Conservation (phyloP, 1,139 yeast genomes). For the Geotrichum carabidarum region DNA sequence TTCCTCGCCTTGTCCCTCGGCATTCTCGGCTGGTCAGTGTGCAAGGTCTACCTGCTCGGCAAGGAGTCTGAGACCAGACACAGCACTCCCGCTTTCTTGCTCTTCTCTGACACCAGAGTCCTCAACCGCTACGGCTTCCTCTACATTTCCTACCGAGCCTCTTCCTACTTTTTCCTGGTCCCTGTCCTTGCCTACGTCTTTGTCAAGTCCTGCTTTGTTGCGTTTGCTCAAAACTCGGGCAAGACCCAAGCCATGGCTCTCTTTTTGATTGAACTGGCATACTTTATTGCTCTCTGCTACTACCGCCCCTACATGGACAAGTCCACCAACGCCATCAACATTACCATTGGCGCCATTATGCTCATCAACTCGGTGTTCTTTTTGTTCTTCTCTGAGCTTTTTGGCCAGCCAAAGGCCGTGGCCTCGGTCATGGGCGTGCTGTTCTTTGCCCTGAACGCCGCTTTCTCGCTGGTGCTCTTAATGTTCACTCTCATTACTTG, state of each 20-base stretch:
- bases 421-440: conserved; percentile 90
- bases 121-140: conserved; percentile 87
- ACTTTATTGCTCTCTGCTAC: conserved; percentile 60
- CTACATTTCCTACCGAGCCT: conserved; percentile 84
- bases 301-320: conserved; percentile 88
- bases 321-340: conserved; percentile 86
- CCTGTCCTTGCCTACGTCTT: conserved; percentile 60
- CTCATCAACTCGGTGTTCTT: conserved; percentile 79
- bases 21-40: conserved; percentile 66
- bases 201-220: conserved; percentile 75
- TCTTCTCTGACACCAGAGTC: conserved; percentile 75
- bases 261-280: conserved; percentile 70
- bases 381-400: conserved; percentile 80
- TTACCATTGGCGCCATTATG: conserved; percentile 70
- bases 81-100: conserved; percentile 84
- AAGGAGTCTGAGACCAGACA: conserved; percentile 62
- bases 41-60: conserved; percentile 65
- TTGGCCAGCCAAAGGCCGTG: conserved; percentile 80
- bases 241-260: conserved; percentile 75
- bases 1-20: conserved; percentile 54
- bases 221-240: conserved; percentile 75
- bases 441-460: conserved; percentile 82
- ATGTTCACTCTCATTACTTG: conserved; percentile 75
- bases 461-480: conserved; percentile 75
- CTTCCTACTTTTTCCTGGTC: conserved; percentile 71